Percentiles rank a stretch among this genome's conserved stretches.
Evolutionary conservation across 1,284 basidiomycete genomes (phyloP).

Genomic region (Pascua sp.): DNA sequence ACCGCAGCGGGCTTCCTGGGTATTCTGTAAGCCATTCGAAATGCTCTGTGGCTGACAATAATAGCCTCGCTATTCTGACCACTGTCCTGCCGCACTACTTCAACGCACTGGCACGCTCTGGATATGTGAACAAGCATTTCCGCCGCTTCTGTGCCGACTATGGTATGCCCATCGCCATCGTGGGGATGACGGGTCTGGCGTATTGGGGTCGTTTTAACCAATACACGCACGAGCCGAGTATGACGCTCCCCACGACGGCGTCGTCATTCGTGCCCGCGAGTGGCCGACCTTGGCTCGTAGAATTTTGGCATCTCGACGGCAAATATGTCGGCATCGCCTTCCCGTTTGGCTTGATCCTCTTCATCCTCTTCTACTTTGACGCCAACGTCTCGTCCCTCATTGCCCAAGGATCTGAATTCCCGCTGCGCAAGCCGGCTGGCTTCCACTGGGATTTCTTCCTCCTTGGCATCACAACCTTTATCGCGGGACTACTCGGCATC

Average conservation of each 20-base stretch:
- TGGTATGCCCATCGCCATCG: slow-evolving; percentile 79
- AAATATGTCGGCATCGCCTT: slow-evolving; percentile 79
- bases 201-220: slow-evolving; percentile 76
- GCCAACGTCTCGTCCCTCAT: slow-evolving; percentile 64
- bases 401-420: slow-evolving; percentile 87
- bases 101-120: slow-evolving; percentile 60
- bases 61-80: slow-evolving; percentile 70
- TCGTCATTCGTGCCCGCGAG: slow-evolving; percentile 69
- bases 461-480: slow-evolving; percentile 85
- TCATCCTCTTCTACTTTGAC: slow-evolving; percentile 54
- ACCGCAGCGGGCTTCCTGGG: slow-evolving; percentile 63
- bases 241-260: slow-evolving; percentile 63
- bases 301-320: slow-evolving; percentile 83
- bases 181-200: slow-evolving; percentile 68
- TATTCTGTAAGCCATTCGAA: slow-evolving; percentile 49
- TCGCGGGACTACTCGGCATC: slow-evolving; percentile 83
- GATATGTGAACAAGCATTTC: slow-evolving; percentile 67
- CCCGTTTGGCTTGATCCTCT: slow-evolving; percentile 54
- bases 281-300: slow-evolving; percentile 77
- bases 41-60: not conserved
- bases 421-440: slow-evolving; percentile 83
- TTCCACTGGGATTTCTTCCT: slow-evolving; percentile 81
- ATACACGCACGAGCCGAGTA: slow-evolving; percentile 55
- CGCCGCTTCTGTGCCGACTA: slow-evolving; percentile 77
- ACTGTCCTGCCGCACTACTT: slow-evolving; percentile 70